phyloP scores from a whole-genome alignment of 129 eudicot genomes.

The Artemisia tridentata region DNA sequence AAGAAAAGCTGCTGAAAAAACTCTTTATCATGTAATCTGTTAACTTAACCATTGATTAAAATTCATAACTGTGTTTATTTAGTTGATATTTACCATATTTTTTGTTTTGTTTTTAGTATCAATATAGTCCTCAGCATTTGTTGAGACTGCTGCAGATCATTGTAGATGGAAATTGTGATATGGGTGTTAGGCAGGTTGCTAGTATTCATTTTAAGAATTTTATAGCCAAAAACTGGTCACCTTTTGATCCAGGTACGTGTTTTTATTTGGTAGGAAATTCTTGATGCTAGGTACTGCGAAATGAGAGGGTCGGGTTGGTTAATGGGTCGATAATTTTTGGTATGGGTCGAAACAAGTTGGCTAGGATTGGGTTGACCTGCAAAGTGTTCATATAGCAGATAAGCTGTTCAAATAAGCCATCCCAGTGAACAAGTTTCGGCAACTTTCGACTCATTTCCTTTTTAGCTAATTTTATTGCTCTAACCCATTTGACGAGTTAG shows the following conservation, averaged over 20 bases:
- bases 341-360: too few species aligned
- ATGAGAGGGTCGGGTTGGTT: too few species aligned
- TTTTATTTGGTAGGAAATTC: too few species aligned
- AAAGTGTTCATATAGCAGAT: too few species aligned
- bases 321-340: too few species aligned
- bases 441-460: too few species aligned
- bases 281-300: too few species aligned
- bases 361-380: too few species aligned
- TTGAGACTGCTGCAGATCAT: constrained; percentile 89
- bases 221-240: constrained; percentile 84
- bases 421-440: too few species aligned
- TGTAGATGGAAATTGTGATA: constrained; percentile 76
- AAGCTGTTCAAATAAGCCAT: too few species aligned
- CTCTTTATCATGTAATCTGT: constrained; percentile 65
- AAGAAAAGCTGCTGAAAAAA: constrained; percentile 88
- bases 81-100: neutral
- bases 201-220: constrained; percentile 94
- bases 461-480: too few species aligned
- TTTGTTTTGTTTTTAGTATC: constrained; percentile 49
- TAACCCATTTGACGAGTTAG: too few species aligned
- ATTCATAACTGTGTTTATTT: neutral
- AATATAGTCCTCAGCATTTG: constrained; percentile 84
- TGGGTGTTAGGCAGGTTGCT: constrained; percentile 82
- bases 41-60: neutral
- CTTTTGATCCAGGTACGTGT: constrained; percentile 37